Conservation (phyloP, 2,329 filamentous ascomycete genomes). For the Diaporthe sp. region DNA sequence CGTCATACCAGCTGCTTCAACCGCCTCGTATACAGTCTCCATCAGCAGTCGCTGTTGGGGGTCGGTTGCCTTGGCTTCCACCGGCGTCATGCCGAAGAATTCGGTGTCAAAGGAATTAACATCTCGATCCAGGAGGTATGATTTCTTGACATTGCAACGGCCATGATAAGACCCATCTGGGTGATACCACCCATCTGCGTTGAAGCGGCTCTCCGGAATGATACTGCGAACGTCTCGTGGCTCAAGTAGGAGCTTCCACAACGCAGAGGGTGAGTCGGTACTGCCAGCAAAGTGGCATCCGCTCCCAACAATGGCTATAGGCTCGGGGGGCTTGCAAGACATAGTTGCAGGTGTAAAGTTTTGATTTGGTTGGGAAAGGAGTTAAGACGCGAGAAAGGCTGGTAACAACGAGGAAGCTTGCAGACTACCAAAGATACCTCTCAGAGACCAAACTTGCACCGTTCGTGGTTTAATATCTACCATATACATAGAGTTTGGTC, state of each 20-base stretch:
- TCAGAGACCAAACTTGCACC: too few species aligned
- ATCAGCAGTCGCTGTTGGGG: slow-evolving; percentile 55
- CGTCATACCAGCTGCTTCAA: slow-evolving; percentile 43
- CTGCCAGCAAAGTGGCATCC: slow-evolving; percentile 32
- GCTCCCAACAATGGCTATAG: slow-evolving; percentile 31
- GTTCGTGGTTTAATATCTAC: neutral
- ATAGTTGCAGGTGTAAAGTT: neutral
- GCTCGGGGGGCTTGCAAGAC: slow-evolving; percentile 3
- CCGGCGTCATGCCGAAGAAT: slow-evolving; percentile 55
- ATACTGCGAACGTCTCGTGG: slow-evolving; percentile 31
- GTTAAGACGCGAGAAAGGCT: neutral
- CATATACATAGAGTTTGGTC: too few species aligned
- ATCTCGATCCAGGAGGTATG: slow-evolving; percentile 46
- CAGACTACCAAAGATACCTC: too few species aligned
- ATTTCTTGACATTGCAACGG: slow-evolving; percentile 44
- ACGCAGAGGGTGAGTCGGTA: neutral
- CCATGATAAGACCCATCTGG: slow-evolving; percentile 46
- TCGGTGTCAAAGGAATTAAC: slow-evolving; percentile 49
- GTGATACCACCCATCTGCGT: slow-evolving; percentile 41
- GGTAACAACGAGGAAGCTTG: neutral
- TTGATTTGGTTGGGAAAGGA: neutral
- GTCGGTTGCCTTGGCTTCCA: slow-evolving; percentile 53
- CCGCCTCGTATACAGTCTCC: slow-evolving; percentile 55
- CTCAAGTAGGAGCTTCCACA: slow-evolving; percentile 28
- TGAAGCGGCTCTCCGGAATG: slow-evolving; percentile 38